These are phyloP conservation scores for Candida endomychidarum DNA, from an alignment of 805 yeast genomes.

Conservation along the genomic window DNA sequence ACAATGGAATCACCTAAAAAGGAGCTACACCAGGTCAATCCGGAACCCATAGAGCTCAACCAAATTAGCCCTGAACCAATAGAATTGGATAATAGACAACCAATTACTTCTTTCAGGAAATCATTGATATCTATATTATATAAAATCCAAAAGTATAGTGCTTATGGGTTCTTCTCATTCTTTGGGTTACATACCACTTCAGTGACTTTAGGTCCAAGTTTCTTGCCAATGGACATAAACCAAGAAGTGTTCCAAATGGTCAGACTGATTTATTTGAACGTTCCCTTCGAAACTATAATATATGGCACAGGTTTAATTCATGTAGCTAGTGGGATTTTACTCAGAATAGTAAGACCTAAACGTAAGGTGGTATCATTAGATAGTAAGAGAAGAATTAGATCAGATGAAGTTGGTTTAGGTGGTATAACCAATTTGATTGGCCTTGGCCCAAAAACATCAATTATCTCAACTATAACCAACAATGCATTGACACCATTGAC, in stretches of 20 bases:
- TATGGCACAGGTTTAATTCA: slow-evolving; percentile 52
- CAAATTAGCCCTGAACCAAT: slow-evolving; percentile 15
- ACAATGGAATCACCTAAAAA: not conserved
- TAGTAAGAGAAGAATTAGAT: slow-evolving; percentile 14
- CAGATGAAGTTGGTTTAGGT: slow-evolving; percentile 57
- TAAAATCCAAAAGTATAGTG: slow-evolving; percentile 57
- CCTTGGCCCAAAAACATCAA: slow-evolving; percentile 50
- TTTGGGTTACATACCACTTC: slow-evolving; percentile 56
- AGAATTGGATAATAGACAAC: not conserved
- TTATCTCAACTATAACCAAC: slow-evolving; percentile 45
- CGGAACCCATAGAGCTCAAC: slow-evolving; percentile 7
- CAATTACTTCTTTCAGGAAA: not conserved
- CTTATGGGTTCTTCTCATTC: slow-evolving; percentile 57
- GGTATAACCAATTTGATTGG: slow-evolving; percentile 60
- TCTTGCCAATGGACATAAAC: slow-evolving; percentile 45
- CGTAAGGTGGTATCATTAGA: slow-evolving; percentile 10
- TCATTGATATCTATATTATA: slow-evolving; percentile 12
- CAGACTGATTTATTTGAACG: slow-evolving; percentile 57
- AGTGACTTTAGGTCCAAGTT: slow-evolving; percentile 53
- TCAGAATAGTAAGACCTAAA: slow-evolving; percentile 37
- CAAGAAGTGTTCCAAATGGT: slow-evolving; percentile 60
- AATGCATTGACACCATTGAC: slow-evolving; percentile 50
- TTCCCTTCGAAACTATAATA: slow-evolving; percentile 50
- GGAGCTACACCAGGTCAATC: slow-evolving; percentile 9
- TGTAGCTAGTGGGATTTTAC: slow-evolving; percentile 50